These are phyloP conservation scores for Medakamo hakoo DNA, from an alignment of 139 green algal genomes.

Conservation along the genomic window DNA sequence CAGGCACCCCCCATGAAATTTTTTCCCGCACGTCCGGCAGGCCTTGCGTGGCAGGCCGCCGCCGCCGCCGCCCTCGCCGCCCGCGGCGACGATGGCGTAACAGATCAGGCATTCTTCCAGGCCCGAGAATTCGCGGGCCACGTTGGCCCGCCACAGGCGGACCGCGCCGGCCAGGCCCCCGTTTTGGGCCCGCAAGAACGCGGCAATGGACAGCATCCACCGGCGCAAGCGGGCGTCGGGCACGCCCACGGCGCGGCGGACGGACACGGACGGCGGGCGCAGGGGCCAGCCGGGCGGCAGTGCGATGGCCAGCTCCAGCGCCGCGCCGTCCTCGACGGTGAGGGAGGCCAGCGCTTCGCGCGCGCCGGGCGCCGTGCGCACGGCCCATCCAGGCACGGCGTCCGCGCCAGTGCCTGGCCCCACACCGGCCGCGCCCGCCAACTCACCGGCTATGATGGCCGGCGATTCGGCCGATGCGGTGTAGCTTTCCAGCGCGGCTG, in stretches of 20 bases:
- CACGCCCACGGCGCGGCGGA: conserved; percentile 49
- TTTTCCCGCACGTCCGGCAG: conserved; percentile 78
- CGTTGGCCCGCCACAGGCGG: conserved; percentile 63
- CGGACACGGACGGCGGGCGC: conserved; percentile 6
- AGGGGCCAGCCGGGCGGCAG: conserved; percentile 70
- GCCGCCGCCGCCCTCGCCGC: no score
- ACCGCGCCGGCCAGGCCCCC: conserved; percentile 62
- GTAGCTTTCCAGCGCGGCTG: conserved; percentile 58
- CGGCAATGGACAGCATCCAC: conserved; percentile 82
- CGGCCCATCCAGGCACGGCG: conserved; percentile 32
- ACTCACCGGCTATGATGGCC: conserved; percentile 57
- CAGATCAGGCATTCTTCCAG: conserved; percentile 95
- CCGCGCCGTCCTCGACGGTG: conserved; percentile 66
- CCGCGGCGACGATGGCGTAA: conserved; percentile 61
- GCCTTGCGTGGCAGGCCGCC: conserved; percentile 22
- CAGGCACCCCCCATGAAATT: conserved; percentile 83
- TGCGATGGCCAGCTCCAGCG: conserved; percentile 64
- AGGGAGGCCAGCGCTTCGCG: conserved; percentile 58
- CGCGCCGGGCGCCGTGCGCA: conserved; percentile 24
- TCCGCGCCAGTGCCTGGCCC: not conserved
- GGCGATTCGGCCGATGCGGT: conserved; percentile 53
- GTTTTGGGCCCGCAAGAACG: conserved; percentile 74
- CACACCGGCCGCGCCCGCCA: conserved; percentile 15
- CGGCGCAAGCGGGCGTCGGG: conserved; percentile 66
- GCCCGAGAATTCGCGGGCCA: conserved; percentile 57